phyloP scores from a whole-genome alignment of 2,329 filamentous ascomycete species.

The Rasamsonia emersonii region DNA sequence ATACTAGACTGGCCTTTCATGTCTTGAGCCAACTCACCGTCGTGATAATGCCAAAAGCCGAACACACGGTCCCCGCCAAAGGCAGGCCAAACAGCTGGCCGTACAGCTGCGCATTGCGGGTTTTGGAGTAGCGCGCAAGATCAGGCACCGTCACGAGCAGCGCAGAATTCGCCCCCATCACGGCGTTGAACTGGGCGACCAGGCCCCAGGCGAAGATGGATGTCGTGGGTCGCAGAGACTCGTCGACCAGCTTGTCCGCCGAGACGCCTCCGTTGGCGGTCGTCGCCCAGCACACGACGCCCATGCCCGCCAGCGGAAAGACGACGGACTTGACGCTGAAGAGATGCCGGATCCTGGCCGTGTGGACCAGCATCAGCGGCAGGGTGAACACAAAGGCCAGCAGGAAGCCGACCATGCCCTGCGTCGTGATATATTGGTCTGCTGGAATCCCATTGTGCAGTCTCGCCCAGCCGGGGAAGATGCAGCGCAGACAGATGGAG shows the following conservation, averaged over 20 bases:
- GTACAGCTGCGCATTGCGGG: constrained; percentile 24
- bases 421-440: constrained; percentile 16
- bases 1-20: constrained; percentile 3
- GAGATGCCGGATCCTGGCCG: constrained; percentile 26
- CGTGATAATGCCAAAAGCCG: constrained; percentile 15
- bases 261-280: constrained; percentile 16
- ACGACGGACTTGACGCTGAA: constrained; percentile 30
- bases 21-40: constrained; percentile 8
- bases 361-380: constrained; percentile 26
- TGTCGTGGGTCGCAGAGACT: constrained; percentile 9
- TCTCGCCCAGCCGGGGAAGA: constrained; percentile 16
- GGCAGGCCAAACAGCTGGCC: constrained; percentile 16
- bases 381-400: constrained; percentile 17
- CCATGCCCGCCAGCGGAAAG: constrained; percentile 28
- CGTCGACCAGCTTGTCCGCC: constrained; percentile 11
- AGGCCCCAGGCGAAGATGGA: constrained; percentile 29
- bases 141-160: constrained; percentile 32
- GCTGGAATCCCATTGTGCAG: constrained; percentile 17
- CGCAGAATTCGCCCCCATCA: constrained; percentile 28
- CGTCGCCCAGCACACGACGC: constrained; percentile 28
- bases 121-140: constrained; percentile 27
- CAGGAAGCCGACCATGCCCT: constrained; percentile 17
- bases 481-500: constrained; percentile 18
- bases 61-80: constrained; percentile 13
- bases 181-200: constrained; percentile 31